Conservation (phyloP, 306 rosid species). For the Astragalus glycyphyllos region DNA sequence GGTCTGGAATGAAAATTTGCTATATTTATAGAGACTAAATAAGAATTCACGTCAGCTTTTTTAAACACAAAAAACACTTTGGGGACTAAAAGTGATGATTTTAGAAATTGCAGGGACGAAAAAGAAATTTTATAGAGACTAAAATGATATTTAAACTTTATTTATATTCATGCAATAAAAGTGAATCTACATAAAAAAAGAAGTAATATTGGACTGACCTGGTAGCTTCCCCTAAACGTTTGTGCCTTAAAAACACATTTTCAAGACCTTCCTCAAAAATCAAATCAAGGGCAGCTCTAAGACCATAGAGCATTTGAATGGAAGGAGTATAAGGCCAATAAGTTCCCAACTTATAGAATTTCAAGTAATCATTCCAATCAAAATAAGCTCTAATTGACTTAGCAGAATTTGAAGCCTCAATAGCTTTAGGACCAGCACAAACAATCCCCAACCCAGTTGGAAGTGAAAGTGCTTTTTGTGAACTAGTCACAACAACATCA, state of each 20-base stretch:
- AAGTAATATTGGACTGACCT: slow-evolving; percentile 41
- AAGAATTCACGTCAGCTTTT: too few species aligned
- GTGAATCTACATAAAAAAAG: too few species aligned
- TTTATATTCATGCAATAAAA: too few species aligned
- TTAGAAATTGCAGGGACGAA: too few species aligned
- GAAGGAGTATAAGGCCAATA: slow-evolving; percentile 99
- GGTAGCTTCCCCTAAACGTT: slow-evolving; percentile 83
- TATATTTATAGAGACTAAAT: too few species aligned
- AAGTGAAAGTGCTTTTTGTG: slow-evolving; percentile 98
- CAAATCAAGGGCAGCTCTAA: slow-evolving; percentile 87
- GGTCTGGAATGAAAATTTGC: too few species aligned
- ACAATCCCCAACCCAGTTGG: slow-evolving; percentile 95
- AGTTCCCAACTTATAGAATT: slow-evolving; percentile 86
- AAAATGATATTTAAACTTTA: too few species aligned
- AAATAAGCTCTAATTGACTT: slow-evolving; percentile 85
- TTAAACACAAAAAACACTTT: too few species aligned
- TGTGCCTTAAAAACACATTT: slow-evolving; percentile 83
- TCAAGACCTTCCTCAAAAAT: slow-evolving; percentile 94
- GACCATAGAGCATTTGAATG: slow-evolving; percentile 86
- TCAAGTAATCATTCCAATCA: slow-evolving; percentile 94
- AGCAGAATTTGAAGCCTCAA: slow-evolving; percentile 86
- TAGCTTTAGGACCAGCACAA: slow-evolving; percentile 88
- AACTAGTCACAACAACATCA: slow-evolving; percentile 93
- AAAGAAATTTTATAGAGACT: too few species aligned
- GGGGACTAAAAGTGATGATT: too few species aligned